These are phyloP conservation scores for Canavalia gladiata DNA, from an alignment of 306 rosid species.

Conservation along the genomic window DNA sequence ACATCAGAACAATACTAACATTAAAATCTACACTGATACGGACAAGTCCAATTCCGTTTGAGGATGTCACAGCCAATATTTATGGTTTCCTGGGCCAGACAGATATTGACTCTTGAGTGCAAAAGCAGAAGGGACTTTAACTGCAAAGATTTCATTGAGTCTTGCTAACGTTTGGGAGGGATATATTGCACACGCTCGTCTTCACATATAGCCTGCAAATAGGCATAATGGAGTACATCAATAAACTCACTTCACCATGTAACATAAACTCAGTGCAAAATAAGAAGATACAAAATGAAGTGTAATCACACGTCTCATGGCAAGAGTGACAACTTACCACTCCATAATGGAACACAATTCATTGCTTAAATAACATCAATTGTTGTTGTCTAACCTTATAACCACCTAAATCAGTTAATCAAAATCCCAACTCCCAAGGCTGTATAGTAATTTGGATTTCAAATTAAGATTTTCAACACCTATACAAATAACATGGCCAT, in stretches of 20 bases:
- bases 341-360: not conserved
- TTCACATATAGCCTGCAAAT: slow-evolving; percentile 75
- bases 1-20: slow-evolving; percentile 33
- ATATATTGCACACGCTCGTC: slow-evolving; percentile 81
- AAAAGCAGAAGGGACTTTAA: too few relatives aligned
- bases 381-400: slow-evolving; percentile 19
- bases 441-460: not conserved
- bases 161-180: slow-evolving; percentile 75
- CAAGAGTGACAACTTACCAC: not conserved
- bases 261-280: slow-evolving; percentile 25
- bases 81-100: not conserved
- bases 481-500: not conserved
- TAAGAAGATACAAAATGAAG: not conserved
- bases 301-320: not conserved
- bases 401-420: not conserved
- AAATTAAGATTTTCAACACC: slow-evolving; percentile 5
- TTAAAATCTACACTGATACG: slow-evolving; percentile 22
- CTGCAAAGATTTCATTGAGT: too few relatives aligned
- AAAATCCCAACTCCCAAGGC: not conserved
- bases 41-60: not conserved
- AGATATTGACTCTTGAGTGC: too few relatives aligned
- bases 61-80: slow-evolving; percentile 27
- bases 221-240: not conserved
- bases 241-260: not conserved
- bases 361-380: not conserved